Evolutionary conservation across 1,284 basidiomycete species (phyloP).

Genomic region (Afroboletus lepidellus): DNA sequence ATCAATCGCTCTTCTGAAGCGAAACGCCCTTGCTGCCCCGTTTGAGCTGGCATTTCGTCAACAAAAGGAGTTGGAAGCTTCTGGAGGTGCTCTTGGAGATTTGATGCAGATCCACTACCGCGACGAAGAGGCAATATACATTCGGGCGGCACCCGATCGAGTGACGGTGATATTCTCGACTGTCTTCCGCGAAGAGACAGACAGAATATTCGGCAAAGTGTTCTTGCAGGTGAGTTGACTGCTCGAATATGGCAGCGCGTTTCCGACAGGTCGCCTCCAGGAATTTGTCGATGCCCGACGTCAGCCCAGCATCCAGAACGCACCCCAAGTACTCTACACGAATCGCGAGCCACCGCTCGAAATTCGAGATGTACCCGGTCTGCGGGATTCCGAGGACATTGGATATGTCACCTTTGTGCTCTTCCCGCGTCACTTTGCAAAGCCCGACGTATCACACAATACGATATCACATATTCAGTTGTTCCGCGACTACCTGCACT

Average conservation of each 20-base stretch:
- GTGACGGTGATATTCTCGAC: constrained; percentile 99
- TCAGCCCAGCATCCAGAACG: constrained; percentile 91
- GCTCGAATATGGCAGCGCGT: background rate
- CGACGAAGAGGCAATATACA: constrained; percentile 95
- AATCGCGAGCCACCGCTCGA: constrained; percentile 95
- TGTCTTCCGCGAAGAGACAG: constrained; percentile 96
- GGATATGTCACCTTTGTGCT: constrained; percentile 99
- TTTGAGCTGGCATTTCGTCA: constrained; percentile 88
- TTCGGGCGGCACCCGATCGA: constrained; percentile 90
- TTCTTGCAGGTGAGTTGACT: constrained; percentile 81
- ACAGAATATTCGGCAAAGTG: constrained; percentile 94
- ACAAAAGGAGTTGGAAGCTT: constrained; percentile 82
- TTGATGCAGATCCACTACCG: constrained; percentile 94
- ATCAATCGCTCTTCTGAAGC: constrained; percentile 86
- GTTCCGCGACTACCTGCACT: constrained; percentile 98
- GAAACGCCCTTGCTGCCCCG: constrained; percentile 92
- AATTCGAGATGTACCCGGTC: constrained; percentile 82
- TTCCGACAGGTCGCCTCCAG: constrained; percentile 39
- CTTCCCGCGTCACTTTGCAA: constrained; percentile 93
- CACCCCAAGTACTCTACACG: constrained; percentile 97
- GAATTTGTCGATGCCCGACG: constrained; percentile 98
- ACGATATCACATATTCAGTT: constrained; percentile 97
- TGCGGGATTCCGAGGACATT: constrained; percentile 85
- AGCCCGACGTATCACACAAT: constrained; percentile 66
- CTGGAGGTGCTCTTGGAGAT: constrained; percentile 69